Evolutionary conservation across 805 yeast species (phyloP), one percentile per base, ranked within the genome.

Genomic region (Metschnikowia borealis): DNA sequence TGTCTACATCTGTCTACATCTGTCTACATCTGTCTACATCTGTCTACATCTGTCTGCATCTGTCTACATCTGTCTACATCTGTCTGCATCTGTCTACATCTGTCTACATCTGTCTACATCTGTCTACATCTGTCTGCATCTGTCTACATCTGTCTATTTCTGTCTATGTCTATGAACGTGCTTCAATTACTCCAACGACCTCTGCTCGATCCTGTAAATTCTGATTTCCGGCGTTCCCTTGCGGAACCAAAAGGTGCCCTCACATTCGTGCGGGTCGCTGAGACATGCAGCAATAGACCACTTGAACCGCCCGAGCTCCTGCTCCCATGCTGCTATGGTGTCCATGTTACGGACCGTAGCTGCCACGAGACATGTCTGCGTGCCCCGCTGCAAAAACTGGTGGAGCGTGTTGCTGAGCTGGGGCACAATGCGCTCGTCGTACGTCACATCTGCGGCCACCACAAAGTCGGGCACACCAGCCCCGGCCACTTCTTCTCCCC

Each of bases 381-480:
- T 56, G 5, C 66, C 64, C 6, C 38, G 57, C 35, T 4, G 58
- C 43, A 73, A 64, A 47, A 74, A 67, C 37, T 68, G 72, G n/a
- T 61, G 54, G 2, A 87, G 61, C 10, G 84, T 78, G 4, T 61
- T 53, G n/a, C 81, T 75, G 38, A 91, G 71, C 21, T 67, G 67
- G 0, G 83, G 82, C 18, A 89, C 73, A 2, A 82, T 73, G 3
- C 77, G 68, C 2, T 81, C 63, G 60, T 91, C 97, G 65, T 87
- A 91, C 0, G 96, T 89, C 13, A 91, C 89, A 65, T 91, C 98
- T 0, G 97, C 94, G 0, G 91, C 96, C 3, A 89, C 61, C 0
- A 89, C 68, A 1, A 83, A 64, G 57, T 84, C 82, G 3, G 73
- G 65, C 2, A 59, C 49, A 0, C 20, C 3, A 2, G 54, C 53